phyloP scores from a whole-genome alignment of 441 rosid genomes.

The Metrosideros polymorpha region DNA sequence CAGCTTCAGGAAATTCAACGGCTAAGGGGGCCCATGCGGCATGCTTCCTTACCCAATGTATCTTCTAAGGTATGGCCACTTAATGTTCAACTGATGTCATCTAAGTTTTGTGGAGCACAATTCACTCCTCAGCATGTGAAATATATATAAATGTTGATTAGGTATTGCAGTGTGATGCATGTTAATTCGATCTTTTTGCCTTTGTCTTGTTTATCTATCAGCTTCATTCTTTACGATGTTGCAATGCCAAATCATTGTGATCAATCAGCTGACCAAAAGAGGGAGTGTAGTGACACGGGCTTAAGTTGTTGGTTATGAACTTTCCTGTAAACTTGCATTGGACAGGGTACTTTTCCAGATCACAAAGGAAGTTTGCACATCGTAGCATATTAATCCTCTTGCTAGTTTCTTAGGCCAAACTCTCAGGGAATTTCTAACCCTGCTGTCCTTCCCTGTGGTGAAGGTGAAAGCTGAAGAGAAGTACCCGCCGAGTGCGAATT shows the following conservation, averaged over 20 bases:
- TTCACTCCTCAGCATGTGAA: neutral
- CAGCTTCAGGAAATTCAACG: conserved; percentile 23
- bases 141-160: neutral
- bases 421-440: neutral
- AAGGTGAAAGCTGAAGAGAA: neutral
- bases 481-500: neutral
- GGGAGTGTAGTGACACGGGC: neutral
- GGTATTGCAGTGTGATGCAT: neutral
- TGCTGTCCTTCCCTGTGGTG: neutral
- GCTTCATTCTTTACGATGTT: neutral
- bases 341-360: neutral
- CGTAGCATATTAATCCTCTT: neutral
- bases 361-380: neutral
- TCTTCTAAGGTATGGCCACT: conserved; percentile 25
- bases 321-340: neutral
- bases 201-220: neutral
- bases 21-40: conserved; percentile 16
- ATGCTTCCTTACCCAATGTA: conserved; percentile 22
- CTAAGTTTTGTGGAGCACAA: neutral
- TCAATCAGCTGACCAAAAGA: neutral
- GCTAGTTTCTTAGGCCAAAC: neutral
- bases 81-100: neutral
- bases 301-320: neutral
- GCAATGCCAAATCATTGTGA: neutral
- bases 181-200: neutral